These are phyloP conservation scores for Plenodomus lindquistii DNA, from an alignment of 2,329 filamentous ascomycete genomes.

Conservation along the genomic window DNA sequence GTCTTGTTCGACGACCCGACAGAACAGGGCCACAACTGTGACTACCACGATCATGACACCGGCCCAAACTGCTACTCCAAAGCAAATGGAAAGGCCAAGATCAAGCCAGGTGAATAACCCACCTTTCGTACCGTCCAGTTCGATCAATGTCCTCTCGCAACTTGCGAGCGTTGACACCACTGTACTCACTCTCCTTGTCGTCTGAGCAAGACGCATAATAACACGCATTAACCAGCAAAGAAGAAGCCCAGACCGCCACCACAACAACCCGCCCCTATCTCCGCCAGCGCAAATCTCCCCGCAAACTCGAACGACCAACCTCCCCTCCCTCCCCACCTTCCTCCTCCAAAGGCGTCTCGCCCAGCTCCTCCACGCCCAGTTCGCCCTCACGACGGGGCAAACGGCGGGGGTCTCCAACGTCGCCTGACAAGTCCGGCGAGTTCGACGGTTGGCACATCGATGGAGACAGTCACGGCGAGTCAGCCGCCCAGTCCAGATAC, in stretches of 20 bases:
- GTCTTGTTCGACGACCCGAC: constrained; percentile 59
- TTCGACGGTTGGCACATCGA: constrained; percentile 39
- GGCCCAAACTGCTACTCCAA: constrained; percentile 46
- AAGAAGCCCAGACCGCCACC: constrained; percentile 40
- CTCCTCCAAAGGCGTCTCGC: constrained; percentile 28
- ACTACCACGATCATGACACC: constrained; percentile 56
- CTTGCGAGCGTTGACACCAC: constrained; percentile 7
- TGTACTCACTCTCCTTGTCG: constrained; percentile 7
- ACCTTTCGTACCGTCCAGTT: constrained; percentile 9
- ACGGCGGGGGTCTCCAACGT: constrained; percentile 40
- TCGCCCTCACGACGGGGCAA: constrained; percentile 36
- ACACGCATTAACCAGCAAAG: constrained; percentile 43
- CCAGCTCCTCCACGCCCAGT: constrained; percentile 30
- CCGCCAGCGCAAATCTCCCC: constrained; percentile 34
- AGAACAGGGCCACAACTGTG: constrained; percentile 47
- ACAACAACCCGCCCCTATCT: constrained; percentile 31
- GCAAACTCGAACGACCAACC: constrained; percentile 31
- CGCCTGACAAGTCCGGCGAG: constrained; percentile 41
- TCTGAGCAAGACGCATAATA: constrained; percentile 30
- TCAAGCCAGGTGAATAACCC: constrained; percentile 44
- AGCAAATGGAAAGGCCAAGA: constrained; percentile 30
- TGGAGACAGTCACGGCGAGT: constrained; percentile 34
- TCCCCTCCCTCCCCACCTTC: constrained; percentile 36
- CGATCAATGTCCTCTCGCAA: neutral
- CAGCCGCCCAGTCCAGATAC: constrained; percentile 29